Base-by-base conservation (phyloP, 116 monocot genomes). In the Cymodocea nodosa region DNA sequence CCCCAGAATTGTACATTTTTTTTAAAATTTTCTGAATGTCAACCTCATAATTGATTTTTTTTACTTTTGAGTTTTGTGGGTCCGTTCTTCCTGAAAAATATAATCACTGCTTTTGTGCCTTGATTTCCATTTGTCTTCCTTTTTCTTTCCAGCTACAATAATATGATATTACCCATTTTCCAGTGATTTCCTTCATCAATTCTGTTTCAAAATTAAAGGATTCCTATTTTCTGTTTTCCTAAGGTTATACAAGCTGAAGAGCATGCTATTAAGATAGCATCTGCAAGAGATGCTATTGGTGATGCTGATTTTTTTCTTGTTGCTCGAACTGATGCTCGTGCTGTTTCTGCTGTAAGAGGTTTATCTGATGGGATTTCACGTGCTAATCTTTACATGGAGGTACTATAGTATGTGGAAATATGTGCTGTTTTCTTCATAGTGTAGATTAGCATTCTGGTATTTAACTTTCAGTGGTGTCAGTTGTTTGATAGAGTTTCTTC, bases 331-430 rank as follows among this genome's bases (percentile, higher is more conserved):
- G 86, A 86, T 69, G 86, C 86, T 69, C 79, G 86, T 55, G 85
- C 82, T 66, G 79, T 73, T 24, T 76, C 79, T 53, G 70, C 73
- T 50, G 67, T 68, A 48, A 68, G 70, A 9, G 83, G 83, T n/a
- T 70, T 83, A 9, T 58, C 74, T 49, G 80, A 87, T 56, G 83
- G 83, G 6, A 87, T 87, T 67, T 65, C 77, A 20, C 71, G 83
- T 13, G 83, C 86, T 58, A 87, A 87, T 63, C 78, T 87, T 36
- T 83, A 87, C 70, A 87, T 87, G 77, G 80, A 83, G 74, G 83
- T 83, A 82, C n/a, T 53, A 49, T 6, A 17, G 16, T 22, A 12
- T 7, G 22, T 57, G 23, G 7, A 57, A 57, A 22, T 30, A 30
- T 6, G 44, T 44, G 44, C 11, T 44, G 11, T 44, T 44, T 44